Evolutionary conservation across 805 yeast species (phyloP).

Genomic region (Candida tibetensis): DNA sequence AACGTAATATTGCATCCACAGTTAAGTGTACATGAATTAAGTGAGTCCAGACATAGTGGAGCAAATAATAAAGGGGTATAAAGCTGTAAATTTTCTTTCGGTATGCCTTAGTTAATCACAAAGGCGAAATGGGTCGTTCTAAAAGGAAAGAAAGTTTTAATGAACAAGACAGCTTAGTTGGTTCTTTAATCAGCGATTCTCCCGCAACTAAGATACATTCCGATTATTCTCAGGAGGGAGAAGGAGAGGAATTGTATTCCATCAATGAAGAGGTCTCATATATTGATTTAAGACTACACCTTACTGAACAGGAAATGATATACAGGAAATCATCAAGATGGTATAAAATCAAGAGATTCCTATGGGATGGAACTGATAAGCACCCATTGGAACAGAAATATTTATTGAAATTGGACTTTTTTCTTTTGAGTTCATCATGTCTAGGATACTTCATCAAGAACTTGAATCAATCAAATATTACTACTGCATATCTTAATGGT

Average conservation of each 20-base stretch:
- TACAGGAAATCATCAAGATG: neutral
- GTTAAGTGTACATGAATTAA: neutral
- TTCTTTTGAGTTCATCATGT: conserved; percentile 45
- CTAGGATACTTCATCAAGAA: conserved; percentile 20
- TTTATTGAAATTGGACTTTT: conserved; percentile 51
- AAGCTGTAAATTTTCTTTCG: no score
- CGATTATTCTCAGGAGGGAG: neutral
- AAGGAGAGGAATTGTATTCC: neutral
- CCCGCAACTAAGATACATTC: neutral
- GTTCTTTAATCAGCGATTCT: no score
- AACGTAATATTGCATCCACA: neutral
- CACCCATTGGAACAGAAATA: conserved; percentile 41
- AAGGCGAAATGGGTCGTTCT: neutral
- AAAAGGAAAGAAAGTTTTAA: neutral
- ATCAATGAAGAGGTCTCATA: neutral
- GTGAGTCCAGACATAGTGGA: no score
- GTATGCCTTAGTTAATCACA: no score
- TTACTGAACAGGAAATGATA: neutral
- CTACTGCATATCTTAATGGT: conserved; percentile 21
- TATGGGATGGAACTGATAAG: conserved; percentile 33
- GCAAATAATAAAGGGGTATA: no score
- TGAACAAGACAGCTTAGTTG: neutral
- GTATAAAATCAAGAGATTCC: conserved; percentile 6
- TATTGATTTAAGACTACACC: neutral
- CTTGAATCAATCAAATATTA: conserved; percentile 19